phyloP scores from a whole-genome alignment of 495 filamentous ascomycete species.

The Annulohypoxylon maeteangense region DNA sequence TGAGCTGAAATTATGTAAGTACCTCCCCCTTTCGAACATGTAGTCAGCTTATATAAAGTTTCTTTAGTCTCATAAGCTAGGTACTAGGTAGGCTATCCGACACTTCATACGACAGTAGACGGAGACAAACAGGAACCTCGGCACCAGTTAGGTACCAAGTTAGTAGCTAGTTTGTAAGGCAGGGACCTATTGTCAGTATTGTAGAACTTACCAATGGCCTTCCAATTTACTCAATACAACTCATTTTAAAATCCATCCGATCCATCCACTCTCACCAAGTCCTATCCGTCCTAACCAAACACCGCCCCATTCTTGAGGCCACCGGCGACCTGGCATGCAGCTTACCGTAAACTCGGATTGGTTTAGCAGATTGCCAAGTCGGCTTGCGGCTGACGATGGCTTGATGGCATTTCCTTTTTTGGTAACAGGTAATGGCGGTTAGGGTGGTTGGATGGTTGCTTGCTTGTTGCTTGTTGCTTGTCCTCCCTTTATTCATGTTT shows the following conservation, averaged over 20 bases:
- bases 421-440: constrained; percentile 5
- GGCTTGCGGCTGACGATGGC: constrained; percentile 28
- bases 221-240: not conserved
- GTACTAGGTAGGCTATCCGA: constrained; percentile 2
- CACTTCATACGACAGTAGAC: not conserved
- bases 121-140: not conserved
- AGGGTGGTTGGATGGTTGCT: constrained; percentile 18
- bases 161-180: no score
- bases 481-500: constrained; percentile 18
- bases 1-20: constrained; percentile 18
- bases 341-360: constrained; percentile 11
- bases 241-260: constrained; percentile 13
- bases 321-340: not conserved
- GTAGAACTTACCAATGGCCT: constrained; percentile 7
- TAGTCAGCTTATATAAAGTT: constrained; percentile 13
- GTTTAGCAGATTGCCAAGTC: constrained; percentile 12
- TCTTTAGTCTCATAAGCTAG: not conserved
- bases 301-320: constrained; percentile 3
- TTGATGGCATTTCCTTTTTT: constrained; percentile 21
- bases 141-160: not conserved
- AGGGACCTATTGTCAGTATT: not conserved
- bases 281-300: not conserved
- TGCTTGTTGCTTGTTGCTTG: not conserved
- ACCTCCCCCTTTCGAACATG: constrained; percentile 5
- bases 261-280: not conserved